Base-by-base conservation (phyloP, 164 flowering plant genomes). In the Hamamelis virginiana region DNA sequence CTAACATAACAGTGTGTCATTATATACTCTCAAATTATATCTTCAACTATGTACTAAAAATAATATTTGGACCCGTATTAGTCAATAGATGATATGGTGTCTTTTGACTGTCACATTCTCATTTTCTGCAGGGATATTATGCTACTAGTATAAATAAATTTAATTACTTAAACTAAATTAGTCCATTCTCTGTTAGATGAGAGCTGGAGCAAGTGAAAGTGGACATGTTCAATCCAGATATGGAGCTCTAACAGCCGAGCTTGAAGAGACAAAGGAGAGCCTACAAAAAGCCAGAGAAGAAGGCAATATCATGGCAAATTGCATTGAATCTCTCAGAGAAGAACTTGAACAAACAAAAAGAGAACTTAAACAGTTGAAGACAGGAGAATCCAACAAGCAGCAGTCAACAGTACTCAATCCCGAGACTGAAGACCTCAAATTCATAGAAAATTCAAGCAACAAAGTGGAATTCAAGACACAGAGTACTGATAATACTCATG, bases 361-460 rank as follows among this genome's bases (percentile, higher is more conserved):
- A 53, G 89, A 85, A 73, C 63, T 83, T 1, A 68, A 64, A 3
- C 70, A 59, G 9, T 4, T 83, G 28, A 83, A 74, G 67, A n/a
- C 70, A 8, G 68, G 52, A 63, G 70, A 62, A 22, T 45, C 13
- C 18, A 51, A 56, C 19, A 62, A 64, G 19, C 74, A 48, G 45
- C 52, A n/a, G n/a, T n/a, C n/a, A n/a, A n/a, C n/a, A n/a, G n/a
- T 16, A 1, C 1, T 61, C 16, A 70, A 82, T 22, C 78, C 81
- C 4, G 85, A 78, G 52, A 66, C 75, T 16, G 83, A 84, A 74
- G 85, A 84, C 66, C 67, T 84, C 56, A 82, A 82, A 47, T 80
- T 81, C 58, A 45, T 81, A 0, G 84, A 81, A 61, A 77, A 69
- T n/a, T 25, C 78, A 0, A 69, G 43, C 16, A 62, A 33, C 16